Percentiles rank a stretch among this genome's conserved stretches.
Conservation (phyloP, 495 filamentous ascomycete species). For the Amniculicola lignicola region DNA sequence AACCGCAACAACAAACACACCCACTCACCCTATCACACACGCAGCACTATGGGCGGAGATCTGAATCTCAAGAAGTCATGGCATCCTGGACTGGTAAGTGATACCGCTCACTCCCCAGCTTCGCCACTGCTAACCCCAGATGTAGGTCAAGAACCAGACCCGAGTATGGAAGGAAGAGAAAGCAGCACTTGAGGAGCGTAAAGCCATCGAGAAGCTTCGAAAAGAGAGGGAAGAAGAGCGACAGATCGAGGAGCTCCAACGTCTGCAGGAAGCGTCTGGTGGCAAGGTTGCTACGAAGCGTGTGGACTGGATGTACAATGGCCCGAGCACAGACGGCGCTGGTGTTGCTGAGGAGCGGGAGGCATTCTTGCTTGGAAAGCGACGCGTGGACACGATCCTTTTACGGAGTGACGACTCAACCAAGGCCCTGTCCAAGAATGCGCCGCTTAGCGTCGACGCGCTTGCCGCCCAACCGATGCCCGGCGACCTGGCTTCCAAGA, state of each 20-base stretch:
- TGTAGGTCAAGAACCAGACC: too few relatives aligned
- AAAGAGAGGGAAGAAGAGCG: constrained; percentile 95
- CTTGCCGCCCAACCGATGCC: constrained; percentile 55
- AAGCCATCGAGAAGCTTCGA: constrained; percentile 77
- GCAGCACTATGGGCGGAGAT: constrained; percentile 43
- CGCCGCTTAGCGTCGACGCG: constrained; percentile 52
- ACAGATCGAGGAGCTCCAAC: constrained; percentile 84
- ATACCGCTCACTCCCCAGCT: too few relatives aligned
- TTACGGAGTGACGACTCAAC: constrained; percentile 74
- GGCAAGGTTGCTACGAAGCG: constrained; percentile 69
- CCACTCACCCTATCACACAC: not conserved
- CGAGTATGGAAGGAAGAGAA: constrained; percentile 88
- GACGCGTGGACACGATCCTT: constrained; percentile 78
- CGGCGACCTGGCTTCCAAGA: constrained; percentile 76
- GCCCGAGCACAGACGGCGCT: constrained; percentile 71
- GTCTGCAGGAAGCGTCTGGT: constrained; percentile 84
- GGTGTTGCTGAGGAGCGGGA: constrained; percentile 92
- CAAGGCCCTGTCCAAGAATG: constrained; percentile 77
- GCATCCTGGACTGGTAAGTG: too few relatives aligned
- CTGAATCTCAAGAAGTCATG: constrained; percentile 80
- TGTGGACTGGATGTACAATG: constrained; percentile 98
- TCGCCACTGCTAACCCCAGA: too few relatives aligned
- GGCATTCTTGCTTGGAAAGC: constrained; percentile 86
- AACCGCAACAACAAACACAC: not conserved
- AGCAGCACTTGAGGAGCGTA: constrained; percentile 92